These are phyloP conservation scores for Boechera stricta DNA, from an alignment of 345 rosid genomes.

Conservation along the genomic window DNA sequence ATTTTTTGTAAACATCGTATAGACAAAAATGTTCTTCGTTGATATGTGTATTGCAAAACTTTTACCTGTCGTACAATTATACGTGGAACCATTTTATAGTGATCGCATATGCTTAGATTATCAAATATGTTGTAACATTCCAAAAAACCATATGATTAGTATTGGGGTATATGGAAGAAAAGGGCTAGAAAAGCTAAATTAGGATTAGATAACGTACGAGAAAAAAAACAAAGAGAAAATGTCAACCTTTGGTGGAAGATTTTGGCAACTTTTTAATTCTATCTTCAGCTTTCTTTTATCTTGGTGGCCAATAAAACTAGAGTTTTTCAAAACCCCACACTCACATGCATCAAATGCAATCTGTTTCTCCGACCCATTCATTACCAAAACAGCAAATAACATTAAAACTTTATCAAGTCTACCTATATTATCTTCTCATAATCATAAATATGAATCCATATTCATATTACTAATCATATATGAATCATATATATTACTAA, in stretches of 20 bases:
- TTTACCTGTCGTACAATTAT: too few species aligned
- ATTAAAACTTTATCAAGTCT: not conserved
- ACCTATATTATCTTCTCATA: slow-evolving; percentile 29
- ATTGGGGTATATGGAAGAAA: slow-evolving; percentile 1
- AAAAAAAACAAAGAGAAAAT: slow-evolving; percentile 30
- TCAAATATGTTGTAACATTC: not conserved
- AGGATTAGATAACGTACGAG: slow-evolving; percentile 30
- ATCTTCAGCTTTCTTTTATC: not conserved
- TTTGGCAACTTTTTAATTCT: slow-evolving; percentile 20
- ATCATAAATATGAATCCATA: too few species aligned
- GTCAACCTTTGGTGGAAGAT: slow-evolving; percentile 45
- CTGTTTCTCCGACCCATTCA: slow-evolving; percentile 36
- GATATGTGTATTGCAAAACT: too few species aligned
- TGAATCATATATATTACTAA: not conserved
- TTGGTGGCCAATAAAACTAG: slow-evolving; percentile 34
- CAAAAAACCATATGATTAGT: slow-evolving; percentile 11
- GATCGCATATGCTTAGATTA: not conserved
- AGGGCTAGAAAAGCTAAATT: slow-evolving; percentile 12
- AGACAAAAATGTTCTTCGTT: too few species aligned
- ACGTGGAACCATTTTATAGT: too few species aligned
- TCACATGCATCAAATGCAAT: slow-evolving; percentile 42
- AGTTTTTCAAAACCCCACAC: slow-evolving; percentile 45
- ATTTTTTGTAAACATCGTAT: too few species aligned
- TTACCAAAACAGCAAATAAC: slow-evolving; percentile 3
- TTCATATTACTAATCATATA: too few species aligned